A percentile compares a stretch with the other conserved stretches of the same genome.
Conservation (phyloP, 495 filamentous ascomycete species). For the Annulohypoxylon bovei region DNA sequence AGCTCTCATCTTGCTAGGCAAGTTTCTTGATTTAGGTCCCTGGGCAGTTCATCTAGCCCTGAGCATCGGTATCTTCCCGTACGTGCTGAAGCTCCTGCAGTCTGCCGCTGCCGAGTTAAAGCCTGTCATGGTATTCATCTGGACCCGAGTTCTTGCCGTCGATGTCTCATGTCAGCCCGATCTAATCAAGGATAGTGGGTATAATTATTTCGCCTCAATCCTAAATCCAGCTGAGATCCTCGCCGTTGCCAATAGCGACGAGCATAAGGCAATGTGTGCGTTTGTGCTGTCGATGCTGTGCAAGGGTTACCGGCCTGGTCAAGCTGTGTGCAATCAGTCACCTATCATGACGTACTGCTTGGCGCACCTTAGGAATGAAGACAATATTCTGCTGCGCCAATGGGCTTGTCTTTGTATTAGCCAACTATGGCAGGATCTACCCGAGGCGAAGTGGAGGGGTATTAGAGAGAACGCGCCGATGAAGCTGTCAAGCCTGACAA, state of each 20-base stretch:
- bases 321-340: conserved; percentile 84
- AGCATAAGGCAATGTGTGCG: conserved; percentile 98
- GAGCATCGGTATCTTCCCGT: conserved; percentile 98
- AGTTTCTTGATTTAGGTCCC: conserved; percentile 93
- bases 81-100: conserved; percentile 94
- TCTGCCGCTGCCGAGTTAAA: conserved; percentile 95
- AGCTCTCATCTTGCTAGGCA: conserved; percentile 90
- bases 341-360: conserved; percentile 88
- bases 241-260: conserved; percentile 82
- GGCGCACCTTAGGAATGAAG: conserved; percentile 78
- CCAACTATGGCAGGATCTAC: conserved; percentile 89
- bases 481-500: conserved; percentile 79
- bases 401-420: conserved; percentile 98
- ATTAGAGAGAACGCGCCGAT: conserved; percentile 82
- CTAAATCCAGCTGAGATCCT: conserved; percentile 84
- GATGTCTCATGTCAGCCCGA: conserved; percentile 92
- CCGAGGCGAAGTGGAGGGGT: conserved; percentile 93
- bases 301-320: conserved; percentile 88
- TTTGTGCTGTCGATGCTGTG: conserved; percentile 98
- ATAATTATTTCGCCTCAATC: conserved; percentile 93
- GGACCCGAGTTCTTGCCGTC: conserved; percentile 95
- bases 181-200: conserved; percentile 94
- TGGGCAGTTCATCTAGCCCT: conserved; percentile 97
- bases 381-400: conserved; percentile 89
- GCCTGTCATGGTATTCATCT: conserved; percentile 99